A percentile compares a stretch with the other conserved stretches of the same genome.
Conservation (phyloP, 129 eudicot species). For the Smallanthus sonchifolius region DNA sequence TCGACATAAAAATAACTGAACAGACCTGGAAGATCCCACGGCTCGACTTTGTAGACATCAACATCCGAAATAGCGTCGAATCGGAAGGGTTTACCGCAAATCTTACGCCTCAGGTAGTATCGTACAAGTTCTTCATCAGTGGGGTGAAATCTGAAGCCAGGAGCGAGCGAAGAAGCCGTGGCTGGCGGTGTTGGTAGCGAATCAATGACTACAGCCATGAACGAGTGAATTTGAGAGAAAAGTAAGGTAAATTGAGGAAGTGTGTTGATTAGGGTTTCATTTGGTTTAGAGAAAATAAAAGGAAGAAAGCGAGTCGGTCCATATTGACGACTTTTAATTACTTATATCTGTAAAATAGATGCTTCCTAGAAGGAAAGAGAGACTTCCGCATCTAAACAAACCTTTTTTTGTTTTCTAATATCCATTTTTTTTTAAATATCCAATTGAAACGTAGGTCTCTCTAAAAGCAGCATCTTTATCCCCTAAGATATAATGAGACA, state of each 20-base stretch:
- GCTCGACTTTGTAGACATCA: constrained; percentile 86
- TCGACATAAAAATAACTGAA: not conserved
- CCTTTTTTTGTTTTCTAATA: constrained; percentile 28
- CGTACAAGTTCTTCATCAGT: constrained; percentile 82
- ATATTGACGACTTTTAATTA: constrained; percentile 24
- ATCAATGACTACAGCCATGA: constrained; percentile 37
- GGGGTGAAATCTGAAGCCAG: constrained; percentile 89
- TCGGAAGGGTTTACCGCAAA: constrained; percentile 56
- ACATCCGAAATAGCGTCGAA: constrained; percentile 68
- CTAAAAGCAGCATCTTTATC: too few species aligned
- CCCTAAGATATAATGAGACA: too few species aligned
- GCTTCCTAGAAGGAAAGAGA: constrained; percentile 26
- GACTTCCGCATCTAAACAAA: constrained; percentile 16
- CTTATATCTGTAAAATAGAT: constrained; percentile 17
- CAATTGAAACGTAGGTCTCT: too few species aligned
- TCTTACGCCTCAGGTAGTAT: constrained; percentile 75
- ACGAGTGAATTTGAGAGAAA: constrained; percentile 5
- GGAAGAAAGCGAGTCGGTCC: constrained; percentile 15
- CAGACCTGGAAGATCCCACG: constrained; percentile 89
- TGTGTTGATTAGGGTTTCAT: constrained; percentile 25
- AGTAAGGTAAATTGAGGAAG: not conserved
- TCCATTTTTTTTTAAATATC: too few species aligned
- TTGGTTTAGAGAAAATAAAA: not conserved
- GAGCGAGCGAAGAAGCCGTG: constrained; percentile 46
- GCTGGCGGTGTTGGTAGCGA: constrained; percentile 40